phyloP scores from a whole-genome alignment of 805 yeast species.

The Komagataella pastoris region DNA sequence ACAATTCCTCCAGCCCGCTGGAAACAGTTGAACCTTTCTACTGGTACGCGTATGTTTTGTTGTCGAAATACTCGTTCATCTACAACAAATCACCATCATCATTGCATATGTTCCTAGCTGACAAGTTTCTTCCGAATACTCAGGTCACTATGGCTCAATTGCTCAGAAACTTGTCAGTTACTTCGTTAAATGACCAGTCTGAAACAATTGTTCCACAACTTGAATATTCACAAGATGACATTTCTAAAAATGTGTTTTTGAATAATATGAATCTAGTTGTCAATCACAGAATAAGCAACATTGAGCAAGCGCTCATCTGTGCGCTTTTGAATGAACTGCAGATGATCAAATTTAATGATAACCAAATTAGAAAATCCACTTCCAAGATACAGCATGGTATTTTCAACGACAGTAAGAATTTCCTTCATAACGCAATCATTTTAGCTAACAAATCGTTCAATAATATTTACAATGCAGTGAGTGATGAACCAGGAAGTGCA shows the following conservation, averaged over 20 bases:
- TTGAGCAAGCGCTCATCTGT: constrained; percentile 14
- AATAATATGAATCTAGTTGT: background rate
- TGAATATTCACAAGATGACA: background rate
- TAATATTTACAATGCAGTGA: constrained; percentile 5
- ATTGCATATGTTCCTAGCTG: constrained; percentile 16
- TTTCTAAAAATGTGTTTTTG: background rate
- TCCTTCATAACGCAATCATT: constrained; percentile 39
- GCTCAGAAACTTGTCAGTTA: constrained; percentile 10
- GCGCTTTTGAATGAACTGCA: constrained; percentile 19
- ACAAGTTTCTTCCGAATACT: constrained; percentile 14
- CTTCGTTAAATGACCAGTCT: constrained; percentile 12
- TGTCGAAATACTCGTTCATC: constrained; percentile 27
- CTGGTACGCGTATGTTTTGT: constrained; percentile 35
- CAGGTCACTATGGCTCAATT: constrained; percentile 2
- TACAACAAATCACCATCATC: constrained; percentile 28
- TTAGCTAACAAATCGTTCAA: constrained; percentile 31
- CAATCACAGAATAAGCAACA: constrained; percentile 4
- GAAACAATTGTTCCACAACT: constrained; percentile 6
- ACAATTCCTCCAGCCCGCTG: constrained; percentile 6
- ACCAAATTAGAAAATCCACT: constrained; percentile 7
- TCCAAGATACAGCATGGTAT: constrained; percentile 12
- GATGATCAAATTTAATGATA: constrained; percentile 16
- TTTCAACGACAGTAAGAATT: constrained; percentile 22
- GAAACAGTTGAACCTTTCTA: constrained; percentile 13
- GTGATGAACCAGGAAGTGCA: constrained; percentile 2